phyloP scores from a whole-genome alignment of 2,329 filamentous ascomycete genomes.

The Eurotiales sp. region DNA sequence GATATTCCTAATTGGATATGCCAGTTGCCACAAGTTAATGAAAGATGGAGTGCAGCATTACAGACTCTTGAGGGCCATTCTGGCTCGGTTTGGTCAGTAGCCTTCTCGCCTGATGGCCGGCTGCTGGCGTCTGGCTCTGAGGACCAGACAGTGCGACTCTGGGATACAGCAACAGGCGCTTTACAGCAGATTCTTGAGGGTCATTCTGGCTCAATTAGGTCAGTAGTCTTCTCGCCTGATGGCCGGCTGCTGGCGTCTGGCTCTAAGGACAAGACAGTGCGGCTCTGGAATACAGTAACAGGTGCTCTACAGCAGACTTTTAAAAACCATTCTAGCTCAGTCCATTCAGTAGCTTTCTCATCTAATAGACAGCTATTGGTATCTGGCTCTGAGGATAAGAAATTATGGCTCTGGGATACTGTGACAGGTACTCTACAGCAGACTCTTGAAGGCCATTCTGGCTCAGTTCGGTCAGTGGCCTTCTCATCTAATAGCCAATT shows the following conservation, averaged over 20 bases:
- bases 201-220: slow-evolving; percentile 10
- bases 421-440: no score
- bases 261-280: no score
- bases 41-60: slow-evolving; percentile 19
- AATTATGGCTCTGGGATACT: no score
- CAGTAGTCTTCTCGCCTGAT: slow-evolving; percentile 23
- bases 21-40: slow-evolving; percentile 9
- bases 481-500: slow-evolving; percentile 21
- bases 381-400: no score
- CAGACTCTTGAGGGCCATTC: slow-evolving; percentile 23
- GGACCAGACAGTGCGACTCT: no score
- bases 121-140: no score
- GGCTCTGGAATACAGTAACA: no score
- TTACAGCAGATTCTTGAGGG: slow-evolving; percentile 25
- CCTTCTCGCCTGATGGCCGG: slow-evolving; percentile 21
- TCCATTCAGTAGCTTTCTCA: slow-evolving; percentile 24
- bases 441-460: slow-evolving; percentile 21
- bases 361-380: slow-evolving; percentile 19
- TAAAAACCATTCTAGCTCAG: slow-evolving; percentile 16
- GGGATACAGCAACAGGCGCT: no score
- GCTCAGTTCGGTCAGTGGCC: slow-evolving; percentile 14
- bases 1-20: slow-evolving; percentile 19
- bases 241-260: slow-evolving; percentile 18
- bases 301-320: no score
- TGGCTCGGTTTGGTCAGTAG: slow-evolving; percentile 15